Base-by-base conservation (phyloP, 306 rosid species). In the Cicer chorassanicum region DNA sequence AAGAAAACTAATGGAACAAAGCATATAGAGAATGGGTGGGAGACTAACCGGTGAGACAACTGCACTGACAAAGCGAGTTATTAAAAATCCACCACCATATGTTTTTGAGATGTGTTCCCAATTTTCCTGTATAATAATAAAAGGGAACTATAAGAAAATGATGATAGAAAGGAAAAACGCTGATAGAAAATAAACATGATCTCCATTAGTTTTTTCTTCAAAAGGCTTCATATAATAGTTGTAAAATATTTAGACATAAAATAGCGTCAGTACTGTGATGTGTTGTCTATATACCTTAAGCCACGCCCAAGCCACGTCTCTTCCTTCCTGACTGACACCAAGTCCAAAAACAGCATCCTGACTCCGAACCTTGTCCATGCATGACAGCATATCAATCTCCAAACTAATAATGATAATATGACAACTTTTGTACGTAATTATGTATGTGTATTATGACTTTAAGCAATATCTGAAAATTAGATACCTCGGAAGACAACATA, bases 271-370 rank as follows among this genome's bases (percentile, higher is more conserved):
- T 15, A 15, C 19, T 69, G 72, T 16, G 55, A 71, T 68, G 75
- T 45, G 81, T 65, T 82, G 85, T 51, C 70, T 71, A 19, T 71
- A 19, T 77, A 84, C 98, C 98, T 93, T 86, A 74, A 93, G 77
- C 98, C 97, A 91, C 7, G 80, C 46, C 98, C 98, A 93, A 72
- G 96, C 93, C 57, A 88, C 78, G 48, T 93, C 97, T 66, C 96
- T 91, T 69, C 96, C 98, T 71, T 89, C 80, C 50, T 40, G 43
- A 68, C 84, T 50, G 72, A 87, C 88, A 76, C 80, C 73, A 10
- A 91, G 86, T 74, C 98, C 98, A 65, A 68, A 78, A 75, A 86
- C 79, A 70, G 87, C 97, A 82, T 93, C 98, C 82, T 93, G 98
- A 77, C 87, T 91, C 6, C 97, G 93, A 65, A 91, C 98, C 97